Evolutionary conservation across 2,329 filamentous ascomycete species (phyloP).

Genomic region (Sarocladium kiliense): DNA sequence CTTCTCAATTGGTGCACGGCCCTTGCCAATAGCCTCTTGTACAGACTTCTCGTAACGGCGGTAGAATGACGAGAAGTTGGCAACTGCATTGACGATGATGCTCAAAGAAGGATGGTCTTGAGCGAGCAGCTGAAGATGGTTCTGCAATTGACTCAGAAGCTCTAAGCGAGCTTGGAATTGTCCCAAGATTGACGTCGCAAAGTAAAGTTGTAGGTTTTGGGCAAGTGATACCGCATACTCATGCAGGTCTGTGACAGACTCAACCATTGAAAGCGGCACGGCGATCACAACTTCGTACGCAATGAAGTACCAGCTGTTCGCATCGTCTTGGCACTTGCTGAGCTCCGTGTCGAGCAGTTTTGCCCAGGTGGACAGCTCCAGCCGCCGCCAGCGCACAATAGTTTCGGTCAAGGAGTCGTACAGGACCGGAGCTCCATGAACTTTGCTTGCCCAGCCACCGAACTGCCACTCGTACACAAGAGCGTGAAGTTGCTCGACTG

Average conservation of each 20-base stretch:
- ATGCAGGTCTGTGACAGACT: conserved; percentile 53
- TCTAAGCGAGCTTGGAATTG: conserved; percentile 71
- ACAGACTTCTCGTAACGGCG: conserved; percentile 64
- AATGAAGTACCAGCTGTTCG: conserved; percentile 92
- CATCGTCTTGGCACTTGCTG: conserved; percentile 68
- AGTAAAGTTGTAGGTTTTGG: conserved; percentile 73
- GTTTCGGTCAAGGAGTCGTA: conserved; percentile 76
- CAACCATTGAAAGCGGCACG: conserved; percentile 62
- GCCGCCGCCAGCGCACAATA: conserved; percentile 81
- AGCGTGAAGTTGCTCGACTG: conserved; percentile 79
- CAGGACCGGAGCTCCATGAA: conserved; percentile 62
- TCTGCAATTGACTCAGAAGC: conserved; percentile 60
- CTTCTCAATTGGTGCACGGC: conserved; percentile 76
- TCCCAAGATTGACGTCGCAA: conserved; percentile 72
- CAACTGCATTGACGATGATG: conserved; percentile 58
- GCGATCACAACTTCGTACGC: conserved; percentile 86
- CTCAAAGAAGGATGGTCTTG: conserved; percentile 53
- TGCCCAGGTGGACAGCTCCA: conserved; percentile 90
- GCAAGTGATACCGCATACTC: conserved; percentile 65
- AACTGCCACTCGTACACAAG: conserved; percentile 92
- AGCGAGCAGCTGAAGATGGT: conserved; percentile 59
- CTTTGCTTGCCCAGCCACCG: conserved; percentile 75
- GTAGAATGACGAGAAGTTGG: conserved; percentile 75
- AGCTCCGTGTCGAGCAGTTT: conserved; percentile 81
- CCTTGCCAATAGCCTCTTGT: conserved; percentile 58